Percentiles rank a stretch among this genome's conserved stretches.
Conservation (phyloP, 192 early-diverging fungal species). For the Backusella tarrabulga region DNA sequence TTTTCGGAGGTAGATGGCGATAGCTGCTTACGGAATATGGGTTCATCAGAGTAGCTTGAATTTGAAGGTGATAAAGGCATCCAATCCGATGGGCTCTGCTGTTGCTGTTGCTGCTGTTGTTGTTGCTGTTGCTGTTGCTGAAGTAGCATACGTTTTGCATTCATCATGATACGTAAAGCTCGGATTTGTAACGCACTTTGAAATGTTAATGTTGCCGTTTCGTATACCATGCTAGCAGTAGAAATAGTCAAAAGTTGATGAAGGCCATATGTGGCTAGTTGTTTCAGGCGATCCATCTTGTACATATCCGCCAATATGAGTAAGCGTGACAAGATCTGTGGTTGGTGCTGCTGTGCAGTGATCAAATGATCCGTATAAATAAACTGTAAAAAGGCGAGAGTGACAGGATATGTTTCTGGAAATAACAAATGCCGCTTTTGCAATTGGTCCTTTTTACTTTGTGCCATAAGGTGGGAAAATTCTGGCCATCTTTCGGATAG, state of each 20-base stretch:
- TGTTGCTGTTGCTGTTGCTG: not conserved
- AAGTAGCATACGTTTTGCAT: conserved; percentile 31
- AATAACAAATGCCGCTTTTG: conserved; percentile 18
- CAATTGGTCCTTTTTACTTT: not conserved
- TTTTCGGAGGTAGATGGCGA: not conserved
- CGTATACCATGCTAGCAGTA: conserved; percentile 63
- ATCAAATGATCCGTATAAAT: conserved; percentile 53
- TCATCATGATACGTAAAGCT: conserved; percentile 52
- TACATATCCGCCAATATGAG: conserved; percentile 60
- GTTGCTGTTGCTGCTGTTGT: not conserved
- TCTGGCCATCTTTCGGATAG: conserved; percentile 54
- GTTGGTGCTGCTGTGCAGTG: conserved; percentile 62
- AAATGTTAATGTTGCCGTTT: conserved; percentile 61
- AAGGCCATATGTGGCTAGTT: conserved; percentile 54
- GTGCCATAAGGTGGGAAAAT: conserved; percentile 41
- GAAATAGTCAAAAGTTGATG: conserved; percentile 59
- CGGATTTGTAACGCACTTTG: conserved; percentile 63
- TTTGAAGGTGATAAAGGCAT: not conserved
- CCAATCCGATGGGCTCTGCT: not conserved
- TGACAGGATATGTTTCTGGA: conserved; percentile 28
- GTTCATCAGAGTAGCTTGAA: not conserved
- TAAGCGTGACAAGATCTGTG: conserved; percentile 61
- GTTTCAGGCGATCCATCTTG: conserved; percentile 52
- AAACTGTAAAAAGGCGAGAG: conserved; percentile 38
- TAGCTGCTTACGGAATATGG: not conserved